These are phyloP conservation scores for Aurifilum marmelostoma DNA, from an alignment of 2,329 filamentous ascomycete species.

Conservation along the genomic window DNA sequence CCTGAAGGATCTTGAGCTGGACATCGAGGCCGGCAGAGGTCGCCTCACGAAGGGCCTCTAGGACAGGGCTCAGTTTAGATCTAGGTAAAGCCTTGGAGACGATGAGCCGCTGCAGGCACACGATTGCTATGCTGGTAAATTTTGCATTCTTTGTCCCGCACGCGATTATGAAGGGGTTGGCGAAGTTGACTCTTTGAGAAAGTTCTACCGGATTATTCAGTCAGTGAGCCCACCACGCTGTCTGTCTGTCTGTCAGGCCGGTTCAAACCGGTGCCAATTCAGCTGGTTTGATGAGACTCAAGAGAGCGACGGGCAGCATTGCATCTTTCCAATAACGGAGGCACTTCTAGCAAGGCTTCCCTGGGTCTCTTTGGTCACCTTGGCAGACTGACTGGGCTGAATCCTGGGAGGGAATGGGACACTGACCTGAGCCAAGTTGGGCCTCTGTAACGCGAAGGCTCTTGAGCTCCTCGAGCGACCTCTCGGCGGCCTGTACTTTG, in stretches of 20 bases:
- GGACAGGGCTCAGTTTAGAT: constrained; percentile 79
- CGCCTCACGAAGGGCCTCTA: constrained; percentile 86
- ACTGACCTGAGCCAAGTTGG: constrained; percentile 54
- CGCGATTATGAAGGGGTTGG: constrained; percentile 91
- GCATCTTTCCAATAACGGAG: neutral
- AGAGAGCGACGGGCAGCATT: constrained; percentile 25
- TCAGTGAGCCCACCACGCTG: constrained; percentile 11
- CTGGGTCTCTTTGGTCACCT: neutral
- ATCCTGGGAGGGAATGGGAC: constrained; percentile 56
- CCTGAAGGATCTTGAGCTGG: constrained; percentile 93
- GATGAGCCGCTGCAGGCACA: constrained; percentile 87
- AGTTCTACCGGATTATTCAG: constrained; percentile 64
- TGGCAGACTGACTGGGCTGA: constrained; percentile 42
- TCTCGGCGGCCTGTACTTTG: constrained; percentile 76
- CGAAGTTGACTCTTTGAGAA: constrained; percentile 77
- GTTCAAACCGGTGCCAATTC: neutral
- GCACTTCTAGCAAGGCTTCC: neutral
- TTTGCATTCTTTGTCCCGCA: constrained; percentile 90
- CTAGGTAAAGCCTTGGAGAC: constrained; percentile 79
- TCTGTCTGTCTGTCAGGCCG: neutral
- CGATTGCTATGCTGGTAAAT: constrained; percentile 83
- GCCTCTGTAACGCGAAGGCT: constrained; percentile 73
- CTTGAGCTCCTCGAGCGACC: constrained; percentile 88
- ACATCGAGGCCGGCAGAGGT: constrained; percentile 82
- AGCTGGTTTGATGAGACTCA: constrained; percentile 11